A percentile compares a stretch with the other conserved stretches of the same genome.
These are phyloP conservation scores for Boletus reticulatus DNA, from an alignment of 768 basidiomycete genomes.

Conservation along the genomic window DNA sequence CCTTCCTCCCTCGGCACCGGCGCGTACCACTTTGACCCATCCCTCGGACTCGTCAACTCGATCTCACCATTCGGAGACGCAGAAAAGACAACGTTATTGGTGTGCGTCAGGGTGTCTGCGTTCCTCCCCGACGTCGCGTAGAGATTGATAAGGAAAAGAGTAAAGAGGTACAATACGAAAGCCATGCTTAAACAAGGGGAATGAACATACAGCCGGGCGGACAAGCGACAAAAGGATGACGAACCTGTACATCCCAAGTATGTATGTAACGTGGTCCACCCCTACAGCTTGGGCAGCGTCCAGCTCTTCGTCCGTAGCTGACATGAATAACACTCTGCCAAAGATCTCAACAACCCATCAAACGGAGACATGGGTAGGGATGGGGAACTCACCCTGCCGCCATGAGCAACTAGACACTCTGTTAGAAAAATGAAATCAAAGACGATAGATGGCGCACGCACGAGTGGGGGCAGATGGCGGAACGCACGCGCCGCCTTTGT, in stretches of 20 bases:
- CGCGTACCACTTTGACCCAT: constrained; percentile 59
- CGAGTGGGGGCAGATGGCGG: constrained; percentile 86
- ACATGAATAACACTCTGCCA: constrained; percentile 79
- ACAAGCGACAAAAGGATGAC: constrained; percentile 8
- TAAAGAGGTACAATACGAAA: constrained; percentile 75
- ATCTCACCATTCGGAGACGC: constrained; percentile 35
- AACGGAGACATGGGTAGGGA: neutral
- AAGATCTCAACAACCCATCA: neutral
- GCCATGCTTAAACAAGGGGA: constrained; percentile 37
- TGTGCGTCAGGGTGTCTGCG: constrained; percentile 27
- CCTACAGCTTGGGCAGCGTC: constrained; percentile 61
- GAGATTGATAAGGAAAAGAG: constrained; percentile 66
- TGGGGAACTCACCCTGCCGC: constrained; percentile 56
- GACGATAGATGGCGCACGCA: constrained; percentile 40
- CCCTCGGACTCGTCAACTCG: constrained; percentile 37
- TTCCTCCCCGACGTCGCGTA: constrained; percentile 65
- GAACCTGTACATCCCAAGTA: constrained; percentile 80
- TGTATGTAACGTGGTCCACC: constrained; percentile 92
- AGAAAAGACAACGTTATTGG: constrained; percentile 19
- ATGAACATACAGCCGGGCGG: neutral
- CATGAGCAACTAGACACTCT: constrained; percentile 54
- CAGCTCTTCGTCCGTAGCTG: constrained; percentile 91
- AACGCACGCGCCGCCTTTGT: constrained; percentile 57
- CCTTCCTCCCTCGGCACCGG: constrained; percentile 48
- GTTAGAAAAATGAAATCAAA: neutral